These are phyloP conservation scores for Strigomonas galati DNA, from an alignment of 208 protist genomes.

Conservation along the genomic window DNA sequence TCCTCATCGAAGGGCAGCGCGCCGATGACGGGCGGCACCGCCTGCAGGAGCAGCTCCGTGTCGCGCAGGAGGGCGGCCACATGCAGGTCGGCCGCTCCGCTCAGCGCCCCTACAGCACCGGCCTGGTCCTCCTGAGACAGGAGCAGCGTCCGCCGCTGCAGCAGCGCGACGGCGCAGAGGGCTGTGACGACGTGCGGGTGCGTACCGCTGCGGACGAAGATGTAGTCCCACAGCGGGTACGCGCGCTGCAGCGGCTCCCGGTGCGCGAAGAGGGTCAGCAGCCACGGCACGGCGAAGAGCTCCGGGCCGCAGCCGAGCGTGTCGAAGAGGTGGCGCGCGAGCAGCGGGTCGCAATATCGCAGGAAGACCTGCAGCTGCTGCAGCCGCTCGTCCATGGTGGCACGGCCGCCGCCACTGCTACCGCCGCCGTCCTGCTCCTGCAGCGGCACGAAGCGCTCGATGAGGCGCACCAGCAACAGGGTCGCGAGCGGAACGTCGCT, in stretches of 20 bases:
- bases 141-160: constrained; percentile 37
- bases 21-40: constrained; percentile 31
- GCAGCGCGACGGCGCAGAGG: constrained; percentile 36
- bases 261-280: constrained; percentile 91
- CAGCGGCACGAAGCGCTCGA: constrained; percentile 74
- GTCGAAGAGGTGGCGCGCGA: constrained; percentile 86
- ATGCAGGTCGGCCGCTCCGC: constrained; percentile 24
- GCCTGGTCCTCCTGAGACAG: constrained; percentile 42
- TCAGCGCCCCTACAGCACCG: constrained; percentile 40
- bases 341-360: constrained; percentile 84
- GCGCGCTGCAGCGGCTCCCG: constrained; percentile 87
- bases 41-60: constrained; percentile 33
- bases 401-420: neutral
- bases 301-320: constrained; percentile 79
- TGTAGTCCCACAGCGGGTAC: constrained; percentile 89
- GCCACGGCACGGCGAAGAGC: constrained; percentile 96
- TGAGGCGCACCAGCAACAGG: constrained; percentile 72
- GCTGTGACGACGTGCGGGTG: constrained; percentile 21
- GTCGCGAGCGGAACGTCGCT: constrained; percentile 80
- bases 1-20: neutral
- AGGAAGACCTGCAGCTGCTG: constrained; percentile 52
- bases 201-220: constrained; percentile 50
- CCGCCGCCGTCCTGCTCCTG: constrained; percentile 27
- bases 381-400: constrained; percentile 75
- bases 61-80: constrained; percentile 32